Evolutionary conservation across 176 grass and related monocot species (phyloP).

Genomic region (Cenchrus fungigraminus): DNA sequence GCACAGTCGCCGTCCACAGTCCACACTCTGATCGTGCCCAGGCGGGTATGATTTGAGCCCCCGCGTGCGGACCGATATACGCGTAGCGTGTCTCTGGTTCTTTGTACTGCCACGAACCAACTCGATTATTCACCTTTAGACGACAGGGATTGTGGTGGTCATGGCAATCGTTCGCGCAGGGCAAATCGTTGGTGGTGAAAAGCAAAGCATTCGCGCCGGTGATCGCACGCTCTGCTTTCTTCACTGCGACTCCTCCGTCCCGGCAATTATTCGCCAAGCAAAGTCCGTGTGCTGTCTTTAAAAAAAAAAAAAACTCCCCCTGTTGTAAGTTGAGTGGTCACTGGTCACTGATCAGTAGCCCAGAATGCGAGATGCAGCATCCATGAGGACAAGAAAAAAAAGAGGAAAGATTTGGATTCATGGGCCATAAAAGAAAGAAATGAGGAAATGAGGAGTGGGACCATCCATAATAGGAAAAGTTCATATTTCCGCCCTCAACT

Average conservation of each 20-base stretch:
- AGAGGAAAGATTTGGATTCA: background rate
- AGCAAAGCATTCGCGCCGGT: background rate
- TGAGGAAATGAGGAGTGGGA: too few species aligned
- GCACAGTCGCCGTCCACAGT: too few species aligned
- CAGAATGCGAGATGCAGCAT: background rate
- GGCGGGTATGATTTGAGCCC: background rate
- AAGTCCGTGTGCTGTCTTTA: background rate
- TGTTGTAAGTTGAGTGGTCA: background rate
- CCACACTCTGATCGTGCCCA: too few species aligned
- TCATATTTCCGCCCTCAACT: too few species aligned
- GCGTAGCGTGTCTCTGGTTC: background rate
- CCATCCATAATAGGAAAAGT: too few species aligned
- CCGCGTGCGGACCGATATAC: background rate
- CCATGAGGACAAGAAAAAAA: background rate
- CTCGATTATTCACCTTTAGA: background rate
- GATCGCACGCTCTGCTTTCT: conserved; percentile 37
- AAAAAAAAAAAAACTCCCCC: background rate
- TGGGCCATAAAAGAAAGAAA: background rate
- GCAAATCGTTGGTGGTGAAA: conserved; percentile 10
- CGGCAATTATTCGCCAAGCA: background rate
- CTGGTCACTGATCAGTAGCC: background rate
- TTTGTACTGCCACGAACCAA: background rate
- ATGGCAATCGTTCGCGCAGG: too few species aligned
- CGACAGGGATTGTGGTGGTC: background rate
- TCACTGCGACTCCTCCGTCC: conserved; percentile 32